phyloP scores from a whole-genome alignment of 2,329 filamentous ascomycete species.

The Thermomyces lanuginosus region DNA sequence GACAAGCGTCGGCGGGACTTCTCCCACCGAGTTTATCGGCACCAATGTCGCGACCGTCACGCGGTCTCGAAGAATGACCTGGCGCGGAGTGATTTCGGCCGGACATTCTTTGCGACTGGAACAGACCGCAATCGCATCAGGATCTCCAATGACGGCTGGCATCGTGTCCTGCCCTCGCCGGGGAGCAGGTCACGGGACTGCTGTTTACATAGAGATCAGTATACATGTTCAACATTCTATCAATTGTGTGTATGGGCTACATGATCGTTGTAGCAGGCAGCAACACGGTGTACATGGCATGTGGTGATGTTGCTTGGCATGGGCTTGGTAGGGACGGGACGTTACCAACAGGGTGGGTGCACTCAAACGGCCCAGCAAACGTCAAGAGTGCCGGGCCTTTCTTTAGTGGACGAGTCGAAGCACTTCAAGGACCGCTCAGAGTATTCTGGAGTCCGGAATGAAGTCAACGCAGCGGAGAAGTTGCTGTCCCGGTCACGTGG shows the following conservation, averaged over 20 bases:
- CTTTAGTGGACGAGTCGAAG: no score
- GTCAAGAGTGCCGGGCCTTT: no score
- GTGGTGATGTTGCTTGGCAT: no score
- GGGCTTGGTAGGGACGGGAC: slow-evolving; percentile 1
- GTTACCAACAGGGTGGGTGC: slow-evolving; percentile 3
- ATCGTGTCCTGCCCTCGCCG: slow-evolving; percentile 14
- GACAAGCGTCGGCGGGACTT: slow-evolving; percentile 60
- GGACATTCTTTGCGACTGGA: slow-evolving; percentile 39
- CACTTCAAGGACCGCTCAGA: slow-evolving; percentile 26
- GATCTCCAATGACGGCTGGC: slow-evolving; percentile 23
- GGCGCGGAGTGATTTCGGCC: slow-evolving; percentile 50
- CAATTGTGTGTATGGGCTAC: neutral
- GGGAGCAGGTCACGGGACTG: slow-evolving; percentile 20
- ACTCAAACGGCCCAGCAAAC: no score
- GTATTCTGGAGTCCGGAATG: slow-evolving; percentile 30
- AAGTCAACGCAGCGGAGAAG: slow-evolving; percentile 22
- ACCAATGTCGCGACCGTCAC: slow-evolving; percentile 71
- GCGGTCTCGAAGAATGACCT: slow-evolving; percentile 68
- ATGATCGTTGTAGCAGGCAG: neutral
- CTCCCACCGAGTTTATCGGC: slow-evolving; percentile 59
- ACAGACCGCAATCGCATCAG: slow-evolving; percentile 15
- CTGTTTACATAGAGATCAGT: slow-evolving; percentile 16
- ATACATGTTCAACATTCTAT: neutral
- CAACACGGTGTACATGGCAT: no score
- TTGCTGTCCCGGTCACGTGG: slow-evolving; percentile 16